Percentiles rank a stretch among this genome's conserved stretches.
Conservation (phyloP, 345 rosid species). For the Acer saccharum region DNA sequence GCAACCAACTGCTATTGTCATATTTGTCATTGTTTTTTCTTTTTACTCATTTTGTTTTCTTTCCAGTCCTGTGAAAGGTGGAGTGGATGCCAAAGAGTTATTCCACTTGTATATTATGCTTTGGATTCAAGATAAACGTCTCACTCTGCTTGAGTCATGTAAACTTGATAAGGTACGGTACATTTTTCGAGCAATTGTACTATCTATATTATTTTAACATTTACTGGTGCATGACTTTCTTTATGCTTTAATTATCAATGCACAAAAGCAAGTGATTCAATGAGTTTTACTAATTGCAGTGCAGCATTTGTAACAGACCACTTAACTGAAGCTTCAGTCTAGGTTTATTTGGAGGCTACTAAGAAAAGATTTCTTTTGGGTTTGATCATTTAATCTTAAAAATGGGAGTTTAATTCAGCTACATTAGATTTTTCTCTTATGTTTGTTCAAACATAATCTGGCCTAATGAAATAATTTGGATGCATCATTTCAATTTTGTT, state of each 20-base stretch:
- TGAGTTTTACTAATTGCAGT: neutral
- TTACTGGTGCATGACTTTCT: neutral
- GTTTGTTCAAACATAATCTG: neutral
- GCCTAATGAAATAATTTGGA: neutral
- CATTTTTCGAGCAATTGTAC: conserved; percentile 5
- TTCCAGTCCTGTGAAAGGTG: conserved; percentile 87
- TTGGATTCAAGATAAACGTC: conserved; percentile 97
- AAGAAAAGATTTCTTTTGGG: neutral
- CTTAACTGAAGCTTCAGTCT: neutral
- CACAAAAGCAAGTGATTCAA: neutral
- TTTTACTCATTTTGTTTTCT: conserved; percentile 13
- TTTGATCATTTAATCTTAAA: neutral
- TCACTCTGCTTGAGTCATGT: conserved; percentile 85
- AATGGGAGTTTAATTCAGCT: neutral
- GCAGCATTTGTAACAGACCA: neutral
- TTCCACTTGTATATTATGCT: conserved; percentile 91
- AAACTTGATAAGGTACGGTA: conserved; percentile 84
- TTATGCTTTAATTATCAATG: neutral
- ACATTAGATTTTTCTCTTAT: neutral
- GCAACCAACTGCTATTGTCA: conserved; percentile 11
- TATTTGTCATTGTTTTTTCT: conserved; percentile 15
- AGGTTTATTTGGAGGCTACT: neutral
- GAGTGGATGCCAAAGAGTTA: conserved; percentile 93
- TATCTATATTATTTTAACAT: neutral
- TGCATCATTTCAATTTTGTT: neutral